These are phyloP conservation scores for Millerozyma acaciae DNA, from an alignment of 805 yeast genomes.

Conservation along the genomic window DNA sequence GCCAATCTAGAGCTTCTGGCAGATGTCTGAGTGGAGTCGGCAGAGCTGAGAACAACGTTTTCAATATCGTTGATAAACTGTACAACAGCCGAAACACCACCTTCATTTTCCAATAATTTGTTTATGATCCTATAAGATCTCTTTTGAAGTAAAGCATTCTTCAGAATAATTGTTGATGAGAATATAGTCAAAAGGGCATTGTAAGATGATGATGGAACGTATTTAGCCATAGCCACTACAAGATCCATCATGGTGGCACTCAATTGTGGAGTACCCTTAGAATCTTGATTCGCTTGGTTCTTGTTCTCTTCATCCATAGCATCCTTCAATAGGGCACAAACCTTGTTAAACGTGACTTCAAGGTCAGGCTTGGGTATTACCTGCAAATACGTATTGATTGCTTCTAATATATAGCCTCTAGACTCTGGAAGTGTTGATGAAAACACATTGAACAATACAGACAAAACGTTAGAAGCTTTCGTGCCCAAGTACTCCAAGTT, in stretches of 20 bases:
- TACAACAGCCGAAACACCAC: slow-evolving; percentile 53
- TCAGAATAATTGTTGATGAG: slow-evolving; percentile 54
- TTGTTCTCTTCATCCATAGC: slow-evolving; percentile 60
- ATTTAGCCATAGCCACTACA: slow-evolving; percentile 80
- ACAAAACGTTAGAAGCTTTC: slow-evolving; percentile 70
- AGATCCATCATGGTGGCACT: slow-evolving; percentile 90
- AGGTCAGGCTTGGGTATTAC: slow-evolving; percentile 67
- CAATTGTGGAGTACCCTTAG: slow-evolving; percentile 43
- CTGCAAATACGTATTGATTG: slow-evolving; percentile 76
- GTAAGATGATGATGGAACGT: slow-evolving; percentile 68
- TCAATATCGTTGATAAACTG: slow-evolving; percentile 57
- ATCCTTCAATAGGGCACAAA: slow-evolving; percentile 71
- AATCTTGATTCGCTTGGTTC: slow-evolving; percentile 25
- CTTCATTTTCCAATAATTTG: slow-evolving; percentile 64
- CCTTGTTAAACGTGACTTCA: slow-evolving; percentile 75
- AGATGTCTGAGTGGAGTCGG: slow-evolving; percentile 58
- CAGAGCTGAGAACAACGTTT: slow-evolving; percentile 53
- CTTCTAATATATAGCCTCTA: slow-evolving; percentile 79
- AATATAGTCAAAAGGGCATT: slow-evolving; percentile 76
- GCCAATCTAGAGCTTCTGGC: slow-evolving; percentile 78
- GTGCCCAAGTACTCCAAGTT: slow-evolving; percentile 61
- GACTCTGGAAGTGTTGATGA: slow-evolving; percentile 83
- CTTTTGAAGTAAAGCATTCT: slow-evolving; percentile 74
- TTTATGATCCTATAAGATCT: slow-evolving; percentile 80
- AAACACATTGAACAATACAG: slow-evolving; percentile 88